phyloP scores from a whole-genome alignment of 1,284 basidiomycete species.

The Farysia itapuensis region DNA sequence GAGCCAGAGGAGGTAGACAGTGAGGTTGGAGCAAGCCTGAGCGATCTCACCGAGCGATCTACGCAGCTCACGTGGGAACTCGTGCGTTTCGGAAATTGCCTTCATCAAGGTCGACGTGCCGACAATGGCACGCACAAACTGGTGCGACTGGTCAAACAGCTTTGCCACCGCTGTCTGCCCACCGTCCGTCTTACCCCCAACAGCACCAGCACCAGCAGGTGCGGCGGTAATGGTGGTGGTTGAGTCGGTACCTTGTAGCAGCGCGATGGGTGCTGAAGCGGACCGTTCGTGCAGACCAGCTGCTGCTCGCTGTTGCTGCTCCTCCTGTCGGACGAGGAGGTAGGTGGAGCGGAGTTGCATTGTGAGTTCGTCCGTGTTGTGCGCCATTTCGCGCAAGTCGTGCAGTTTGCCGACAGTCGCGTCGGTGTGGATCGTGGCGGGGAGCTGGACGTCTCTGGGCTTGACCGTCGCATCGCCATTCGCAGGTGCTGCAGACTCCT shows the following conservation, averaged over 20 bases:
- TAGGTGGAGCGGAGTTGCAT: constrained; percentile 33
- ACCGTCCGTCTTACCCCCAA: neutral
- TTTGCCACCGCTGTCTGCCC: constrained; percentile 11
- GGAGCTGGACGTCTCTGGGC: neutral
- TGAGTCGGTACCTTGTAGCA: neutral
- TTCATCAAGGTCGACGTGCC: constrained; percentile 49
- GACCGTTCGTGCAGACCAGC: neutral
- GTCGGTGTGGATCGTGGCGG: neutral
- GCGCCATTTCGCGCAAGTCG: constrained; percentile 17
- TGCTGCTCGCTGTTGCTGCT: constrained; percentile 4
- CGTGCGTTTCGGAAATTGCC: constrained; percentile 31
- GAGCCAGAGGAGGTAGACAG: constrained; percentile 48
- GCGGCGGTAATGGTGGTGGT: neutral
- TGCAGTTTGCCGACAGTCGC: constrained; percentile 2
- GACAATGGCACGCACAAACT: constrained; percentile 48
- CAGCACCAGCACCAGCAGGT: neutral
- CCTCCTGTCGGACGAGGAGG: constrained; percentile 23
- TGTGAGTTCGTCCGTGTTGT: constrained; percentile 25
- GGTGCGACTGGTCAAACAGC: constrained; percentile 46
- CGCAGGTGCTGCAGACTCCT: neutral
- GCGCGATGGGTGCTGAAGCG: neutral
- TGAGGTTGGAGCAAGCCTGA: constrained; percentile 42
- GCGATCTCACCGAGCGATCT: constrained; percentile 47
- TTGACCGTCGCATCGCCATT: constrained; percentile 2
- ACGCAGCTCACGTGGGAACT: constrained; percentile 43